Conservation (phyloP, 2,329 filamentous ascomycete genomes). For the Aspergillus sp. region DNA sequence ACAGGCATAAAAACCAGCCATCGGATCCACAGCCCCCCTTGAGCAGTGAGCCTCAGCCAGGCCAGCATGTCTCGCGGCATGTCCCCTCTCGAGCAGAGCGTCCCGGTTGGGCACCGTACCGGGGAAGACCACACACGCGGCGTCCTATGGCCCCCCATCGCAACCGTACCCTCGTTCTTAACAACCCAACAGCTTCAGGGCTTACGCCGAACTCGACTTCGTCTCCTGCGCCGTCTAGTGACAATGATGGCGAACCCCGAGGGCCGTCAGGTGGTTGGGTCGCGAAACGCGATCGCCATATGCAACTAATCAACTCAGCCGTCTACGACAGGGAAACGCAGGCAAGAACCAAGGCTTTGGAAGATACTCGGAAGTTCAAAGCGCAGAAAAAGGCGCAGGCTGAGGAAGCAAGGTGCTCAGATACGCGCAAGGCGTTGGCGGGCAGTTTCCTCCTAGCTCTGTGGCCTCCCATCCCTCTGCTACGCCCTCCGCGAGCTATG, state of each 20-base stretch:
- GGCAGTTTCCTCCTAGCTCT: constrained; percentile 9
- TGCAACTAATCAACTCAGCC: constrained; percentile 72
- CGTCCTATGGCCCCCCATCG: constrained; percentile 35
- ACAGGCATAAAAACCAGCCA: constrained; percentile 60
- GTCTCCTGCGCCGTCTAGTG: constrained; percentile 17
- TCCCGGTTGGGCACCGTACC: constrained; percentile 36
- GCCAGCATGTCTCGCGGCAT: constrained; percentile 20
- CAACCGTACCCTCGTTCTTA: constrained; percentile 58
- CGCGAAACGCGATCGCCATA: constrained; percentile 63
- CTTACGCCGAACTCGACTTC: constrained; percentile 14
- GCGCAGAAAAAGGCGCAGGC: constrained; percentile 51
- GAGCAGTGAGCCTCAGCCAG: constrained; percentile 12
- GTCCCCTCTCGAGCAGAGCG: constrained; percentile 18
- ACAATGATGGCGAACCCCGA: constrained; percentile 20
- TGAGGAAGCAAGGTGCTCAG: constrained; percentile 32
- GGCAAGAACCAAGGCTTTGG: constrained; percentile 59
- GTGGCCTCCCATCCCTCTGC: constrained; percentile 15
- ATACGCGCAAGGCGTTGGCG: constrained; percentile 27
- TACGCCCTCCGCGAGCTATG: constrained; percentile 40
- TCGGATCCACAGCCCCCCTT: constrained; percentile 14
- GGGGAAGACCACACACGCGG: constrained; percentile 29
- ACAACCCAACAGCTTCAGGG: constrained; percentile 30
- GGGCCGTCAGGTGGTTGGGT: constrained; percentile 49
- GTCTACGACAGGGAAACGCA: constrained; percentile 67
- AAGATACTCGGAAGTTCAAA: constrained; percentile 49